Base-by-base conservation (phyloP, 306 rosid genomes). In the Hylodesmum podocarpum region DNA sequence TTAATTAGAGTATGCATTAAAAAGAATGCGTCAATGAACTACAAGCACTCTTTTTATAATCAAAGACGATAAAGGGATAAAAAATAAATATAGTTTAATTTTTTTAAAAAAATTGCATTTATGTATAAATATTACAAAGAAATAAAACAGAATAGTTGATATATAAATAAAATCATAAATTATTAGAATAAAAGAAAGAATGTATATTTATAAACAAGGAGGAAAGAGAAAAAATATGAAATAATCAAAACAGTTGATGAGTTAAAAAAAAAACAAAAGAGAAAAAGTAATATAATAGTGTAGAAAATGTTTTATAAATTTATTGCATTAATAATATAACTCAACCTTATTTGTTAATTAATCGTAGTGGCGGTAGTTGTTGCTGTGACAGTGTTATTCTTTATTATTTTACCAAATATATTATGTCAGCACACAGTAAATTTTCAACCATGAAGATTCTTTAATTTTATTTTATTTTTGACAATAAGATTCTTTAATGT, bases 341-440 rank as follows among this genome's bases (percentile, higher is more conserved):
- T n/a, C n/a, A 63, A 58, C 11, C 5, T 31, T 3, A n/a, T 29
- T 63, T 73, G 6, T 78, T 40, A 71, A 53, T 78, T 40, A 71
- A 53, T 72, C 44, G 75, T 55, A 80, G 90, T 80, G 86, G 93
- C 73, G 72, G 93, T 21, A 80, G 90, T 86, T 86, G 51, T 67
- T 78, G 51, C 70, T 29, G 22, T 67, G 37, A 3, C 31, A 41
- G 8, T 53, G 41, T 57, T 33, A 55, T 64, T 86, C 67, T 63
- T 82, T 74, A 3, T 24, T 25, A 50, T 51, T 72, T 76, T 65
- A 76, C 50, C 34, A 24, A 2, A 50, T n/a, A 43, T 44, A 25
- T 70, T 58, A 57, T 57, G 68, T 63, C 69, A 63, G 29, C 68
- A 25, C 2, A 18, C 66, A 4, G 65, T n/a, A 78, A 51, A 76